These are phyloP conservation scores for Rhodotorula babjevae DNA, from an alignment of 768 basidiomycete genomes.

Conservation along the genomic window DNA sequence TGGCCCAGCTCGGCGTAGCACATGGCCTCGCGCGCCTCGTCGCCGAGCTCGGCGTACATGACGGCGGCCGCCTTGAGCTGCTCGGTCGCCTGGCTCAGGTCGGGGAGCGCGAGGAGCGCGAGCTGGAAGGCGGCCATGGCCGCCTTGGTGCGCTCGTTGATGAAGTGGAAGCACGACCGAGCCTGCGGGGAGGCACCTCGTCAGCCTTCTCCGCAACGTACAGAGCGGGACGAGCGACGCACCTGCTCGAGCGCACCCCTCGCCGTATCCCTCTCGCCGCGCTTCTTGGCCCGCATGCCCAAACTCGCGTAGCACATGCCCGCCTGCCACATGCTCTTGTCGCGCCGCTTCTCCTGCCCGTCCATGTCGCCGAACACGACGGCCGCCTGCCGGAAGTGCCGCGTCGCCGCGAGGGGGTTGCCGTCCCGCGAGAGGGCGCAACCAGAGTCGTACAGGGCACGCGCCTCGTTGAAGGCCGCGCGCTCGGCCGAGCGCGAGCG, in stretches of 20 bases:
- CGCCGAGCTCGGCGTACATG: constrained; percentile 2
- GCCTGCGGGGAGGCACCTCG: constrained; percentile 1
- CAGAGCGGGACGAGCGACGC: not conserved
- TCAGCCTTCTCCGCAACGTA: not conserved
- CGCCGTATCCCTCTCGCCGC: not conserved
- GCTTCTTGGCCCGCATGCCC: constrained; percentile 1
- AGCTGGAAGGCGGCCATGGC: constrained; percentile 29
- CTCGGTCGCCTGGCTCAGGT: constrained; percentile 4
- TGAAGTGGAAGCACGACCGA: not conserved
- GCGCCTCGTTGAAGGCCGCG: constrained; percentile 14
- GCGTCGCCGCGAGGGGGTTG: constrained; percentile 3
- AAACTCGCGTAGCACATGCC: constrained; percentile 8
- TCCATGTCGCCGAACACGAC: not conserved
- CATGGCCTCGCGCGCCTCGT: constrained; percentile 20
- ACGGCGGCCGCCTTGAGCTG: constrained; percentile 17
- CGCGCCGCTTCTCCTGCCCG: not conserved
- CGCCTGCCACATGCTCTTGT: constrained; percentile 20
- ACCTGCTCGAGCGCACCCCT: constrained; percentile 19
- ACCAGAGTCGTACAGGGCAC: constrained; percentile 12
- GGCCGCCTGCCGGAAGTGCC: constrained; percentile 24
- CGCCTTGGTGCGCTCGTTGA: constrained; percentile 10
- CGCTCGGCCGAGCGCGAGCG: constrained; percentile 2
- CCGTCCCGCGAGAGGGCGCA: not conserved
- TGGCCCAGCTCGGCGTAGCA: constrained; percentile 23
- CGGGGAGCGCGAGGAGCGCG: constrained; percentile 1